Conservation (phyloP, 2,329 filamentous ascomycete species). For the Alternaria postmessia region DNA sequence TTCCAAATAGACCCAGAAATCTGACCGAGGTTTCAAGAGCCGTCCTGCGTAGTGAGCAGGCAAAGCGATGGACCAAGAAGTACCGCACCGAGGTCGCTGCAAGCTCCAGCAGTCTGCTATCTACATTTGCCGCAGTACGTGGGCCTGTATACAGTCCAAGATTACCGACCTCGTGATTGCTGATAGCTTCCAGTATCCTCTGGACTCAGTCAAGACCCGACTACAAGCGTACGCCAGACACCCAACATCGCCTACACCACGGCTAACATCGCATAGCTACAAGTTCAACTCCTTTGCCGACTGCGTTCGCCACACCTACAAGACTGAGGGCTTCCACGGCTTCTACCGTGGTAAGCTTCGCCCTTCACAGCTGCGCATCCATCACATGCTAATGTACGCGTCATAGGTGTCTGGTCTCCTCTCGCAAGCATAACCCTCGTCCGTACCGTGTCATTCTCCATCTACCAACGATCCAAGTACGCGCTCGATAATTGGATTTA, state of each 20-base stretch:
- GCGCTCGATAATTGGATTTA: conserved; percentile 75
- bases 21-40: conserved; percentile 46
- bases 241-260: background rate
- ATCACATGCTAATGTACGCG: conserved; percentile 22
- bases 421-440: conserved; percentile 80
- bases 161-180: background rate
- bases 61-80: conserved; percentile 70
- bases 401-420: conserved; percentile 76
- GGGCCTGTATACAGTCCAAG: background rate
- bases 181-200: conserved; percentile 67
- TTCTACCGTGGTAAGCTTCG: conserved; percentile 61
- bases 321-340: conserved; percentile 58
- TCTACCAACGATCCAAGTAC: conserved; percentile 81
- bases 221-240: conserved; percentile 71
- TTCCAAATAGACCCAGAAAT: conserved; percentile 49
- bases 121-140: conserved; percentile 74
- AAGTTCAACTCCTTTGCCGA: conserved; percentile 77
- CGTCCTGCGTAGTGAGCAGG: conserved; percentile 51
- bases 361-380: background rate
- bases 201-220: conserved; percentile 89
- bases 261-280: conserved; percentile 58
- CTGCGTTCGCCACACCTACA: conserved; percentile 79
- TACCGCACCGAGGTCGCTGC: conserved; percentile 85
- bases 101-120: conserved; percentile 77
- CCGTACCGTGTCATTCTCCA: conserved; percentile 79